Evolutionary conservation across 2,329 filamentous ascomycete species (phyloP), one percentile per base, ranked within the genome.

Genomic region (Aspergillaceae sp.): DNA sequence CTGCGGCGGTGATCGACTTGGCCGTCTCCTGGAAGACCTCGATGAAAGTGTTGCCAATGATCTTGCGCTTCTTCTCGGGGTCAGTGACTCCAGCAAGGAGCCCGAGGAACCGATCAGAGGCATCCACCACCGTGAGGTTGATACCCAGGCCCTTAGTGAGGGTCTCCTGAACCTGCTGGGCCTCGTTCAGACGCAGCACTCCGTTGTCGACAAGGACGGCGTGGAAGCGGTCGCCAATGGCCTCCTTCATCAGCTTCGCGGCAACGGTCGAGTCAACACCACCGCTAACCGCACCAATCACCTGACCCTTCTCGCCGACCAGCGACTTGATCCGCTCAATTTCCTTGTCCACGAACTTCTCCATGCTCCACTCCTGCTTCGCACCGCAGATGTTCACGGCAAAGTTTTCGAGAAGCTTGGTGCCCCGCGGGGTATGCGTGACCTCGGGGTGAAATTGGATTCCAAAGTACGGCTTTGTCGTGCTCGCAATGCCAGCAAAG

Each of bases 371-470:
- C 62, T 87, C 79, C 48, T 81, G 77, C 48, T 76, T 70, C 3
- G 86, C 87, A 29, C 80, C 77, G 68, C 90, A 97, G 52, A 97
- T 94, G 19, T 78, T 75, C 48, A 94, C 76, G 8, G 82, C 82
- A 61, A 96, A 97, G 75, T 97, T 97, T 62, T 77, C 71, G 40
- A 96, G 74, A 4, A 95, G 62, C 29, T 84, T 73, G 7, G 64
- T 83, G 32, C 90, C 89, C 46, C 77, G 74, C 6, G 79, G 60
- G 4, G 61, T 64, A 53, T 64, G 48, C 7, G 78, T 83, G 45
- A 95, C 78, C 65, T 96, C 90, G 1, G 90, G 89, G 66, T 95
- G 90, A 66, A 95, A 91, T 63, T 96, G 90, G 41, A 95, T 79
- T 45, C 76, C 87, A 60, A 82, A 94, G 56, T 87, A 82, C 28